Base-by-base conservation (phyloP, 306 rosid species). In the Cicer yamashitae region DNA sequence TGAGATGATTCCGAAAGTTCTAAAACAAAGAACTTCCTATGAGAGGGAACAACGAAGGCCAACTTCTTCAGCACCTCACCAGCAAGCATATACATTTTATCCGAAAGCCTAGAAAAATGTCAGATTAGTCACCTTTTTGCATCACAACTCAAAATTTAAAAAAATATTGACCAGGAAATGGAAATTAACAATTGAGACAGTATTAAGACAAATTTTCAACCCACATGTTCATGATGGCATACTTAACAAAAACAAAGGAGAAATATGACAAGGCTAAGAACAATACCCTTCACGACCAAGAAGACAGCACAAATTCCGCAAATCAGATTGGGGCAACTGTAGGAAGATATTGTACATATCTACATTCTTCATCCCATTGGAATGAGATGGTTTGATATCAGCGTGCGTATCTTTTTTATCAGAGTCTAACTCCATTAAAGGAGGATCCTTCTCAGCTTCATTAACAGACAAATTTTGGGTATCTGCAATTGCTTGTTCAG, bases 221-320 rank as follows among this genome's bases (percentile, higher is more conserved):
- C 13, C 78, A 46, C 37, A 8, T 7, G 17, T 57, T 53, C 62
- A 64, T 37, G 41, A 57, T 63, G 60, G 64, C 65, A 46, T n/a
- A 62, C 61, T 10, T 2, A 67, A 72, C 58, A 67, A 66, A 85
- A 77, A 43, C 22, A 54, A 75, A 62, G 60, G 9, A 63, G 59
- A 72, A 52, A 62, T 41, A 50, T 39, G 66, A 20, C 62, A 62
- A 84, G 68, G 65, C 44, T 44, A 82, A 12, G 62, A 71, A 43
- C 22, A 59, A 20, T 92, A 96, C 99, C 99, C 99, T 84, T 96
- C 98, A 18, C 88, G 96, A 64, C 96, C 98, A 83, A 96, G 97
- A 82, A 96, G 93, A 71, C 76, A 82, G 83, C 97, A 90, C 77
- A 96, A 86, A 84, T 90, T 89, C 81, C 90, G 73, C 83, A 96